Evolutionary conservation across 257 asterid genomes (phyloP), one percentile per base, ranked within the genome.

Genomic region (Solanum appendiculatum): DNA sequence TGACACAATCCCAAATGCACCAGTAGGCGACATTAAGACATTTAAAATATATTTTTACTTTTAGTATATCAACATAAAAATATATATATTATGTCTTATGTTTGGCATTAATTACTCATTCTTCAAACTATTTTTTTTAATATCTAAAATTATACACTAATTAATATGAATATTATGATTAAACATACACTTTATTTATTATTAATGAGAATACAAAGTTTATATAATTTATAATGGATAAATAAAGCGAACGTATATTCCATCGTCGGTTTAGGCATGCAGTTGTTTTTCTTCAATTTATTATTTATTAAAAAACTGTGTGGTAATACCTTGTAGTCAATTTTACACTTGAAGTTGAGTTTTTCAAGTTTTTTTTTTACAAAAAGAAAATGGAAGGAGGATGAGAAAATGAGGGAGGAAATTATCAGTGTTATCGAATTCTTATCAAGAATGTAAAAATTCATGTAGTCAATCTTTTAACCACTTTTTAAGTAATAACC

Each of bases 371-470:
- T 5, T 48, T 48, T 3, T 46, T 48, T 15, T 40, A 40, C 2
- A 9, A 0, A 0, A 16, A 51, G 9, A 51, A 51, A 51, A 18
- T 6, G 60, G 10, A 0, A 21, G 1, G 25, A 54, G 63, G 63
- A 54, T 18, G 11, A 54, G 4, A 54, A 54, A 18, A n/a, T n/a
- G n/a, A n/a, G n/a, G n/a, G n/a, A n/a, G n/a, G n/a, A n/a, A n/a
- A n/a, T n/a, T n/a, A n/a, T n/a, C n/a, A n/a, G n/a, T n/a, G n/a
- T n/a, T n/a, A n/a, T 40, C 12, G 4, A 9, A 40, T 3, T 3
- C 46, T 40, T 0, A 9, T 1, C 0, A 40, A 40, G 9, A 40
- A 40, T 2, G 2, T 0, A 9, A 40, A 40, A 0, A 7, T 39
- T 40, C 10, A 9, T 40, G 0, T 40, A 40, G 46, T 40, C 9